Percentiles rank a stretch among this genome's conserved stretches.
These are phyloP conservation scores for Myochromella boudieri DNA, from an alignment of 768 basidiomycete genomes.

Conservation along the genomic window DNA sequence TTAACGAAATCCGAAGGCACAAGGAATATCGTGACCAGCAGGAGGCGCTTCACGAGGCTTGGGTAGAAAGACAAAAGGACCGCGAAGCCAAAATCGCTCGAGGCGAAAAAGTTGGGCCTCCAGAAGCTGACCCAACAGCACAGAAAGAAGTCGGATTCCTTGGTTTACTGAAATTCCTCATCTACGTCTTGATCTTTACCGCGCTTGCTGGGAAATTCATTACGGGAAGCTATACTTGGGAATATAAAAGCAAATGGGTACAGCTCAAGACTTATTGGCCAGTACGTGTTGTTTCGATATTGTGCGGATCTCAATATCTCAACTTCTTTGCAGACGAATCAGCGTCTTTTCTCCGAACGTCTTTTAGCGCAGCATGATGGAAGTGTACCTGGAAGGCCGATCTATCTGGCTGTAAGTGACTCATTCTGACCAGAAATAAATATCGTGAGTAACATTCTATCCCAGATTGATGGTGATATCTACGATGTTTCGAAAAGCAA, in stretches of 20 bases:
- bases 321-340: slow-evolving; percentile 42
- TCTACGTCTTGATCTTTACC: slow-evolving; percentile 52
- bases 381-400: slow-evolving; percentile 54
- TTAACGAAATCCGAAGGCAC: slow-evolving; percentile 43
- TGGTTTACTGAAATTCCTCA: slow-evolving; percentile 68
- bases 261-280: slow-evolving; percentile 64
- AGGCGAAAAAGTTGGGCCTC: slow-evolving; percentile 72
- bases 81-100: slow-evolving; percentile 71
- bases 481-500: slow-evolving; percentile 85
- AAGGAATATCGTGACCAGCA: slow-evolving; percentile 64
- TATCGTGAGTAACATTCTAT: too few relatives aligned
- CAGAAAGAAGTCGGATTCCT: slow-evolving; percentile 63
- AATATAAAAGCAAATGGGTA: slow-evolving; percentile 66
- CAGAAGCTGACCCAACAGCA: slow-evolving; percentile 72
- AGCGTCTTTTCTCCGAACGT: slow-evolving; percentile 74
- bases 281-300: slow-evolving; percentile 33
- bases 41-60: slow-evolving; percentile 59
- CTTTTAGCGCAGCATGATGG: slow-evolving; percentile 73
- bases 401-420: slow-evolving; percentile 80
- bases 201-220: slow-evolving; percentile 77
- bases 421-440: too few relatives aligned
- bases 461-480: slow-evolving; percentile 86
- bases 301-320: background rate
- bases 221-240: slow-evolving; percentile 87
- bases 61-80: slow-evolving; percentile 68